phyloP scores from a whole-genome alignment of 257 asterid species.

The Nicotiana tomentosiformis region DNA sequence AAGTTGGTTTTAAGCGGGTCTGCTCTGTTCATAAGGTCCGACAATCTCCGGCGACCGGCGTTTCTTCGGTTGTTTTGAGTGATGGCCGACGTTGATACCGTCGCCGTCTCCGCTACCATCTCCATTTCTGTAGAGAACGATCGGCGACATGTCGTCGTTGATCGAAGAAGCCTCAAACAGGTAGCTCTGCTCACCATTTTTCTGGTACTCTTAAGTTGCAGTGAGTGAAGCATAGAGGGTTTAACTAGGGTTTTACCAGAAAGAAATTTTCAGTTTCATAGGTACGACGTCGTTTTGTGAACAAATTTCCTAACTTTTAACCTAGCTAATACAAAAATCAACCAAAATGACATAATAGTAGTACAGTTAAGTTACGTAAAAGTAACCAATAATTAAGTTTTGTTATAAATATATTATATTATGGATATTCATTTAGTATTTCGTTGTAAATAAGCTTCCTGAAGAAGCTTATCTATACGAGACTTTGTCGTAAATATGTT shows the following conservation, averaged over 20 bases:
- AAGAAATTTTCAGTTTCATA: background rate
- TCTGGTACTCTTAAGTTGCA: background rate
- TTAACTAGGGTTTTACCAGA: background rate
- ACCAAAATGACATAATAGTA: background rate
- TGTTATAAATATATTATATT: too few relatives aligned
- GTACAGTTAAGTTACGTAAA: too few relatives aligned
- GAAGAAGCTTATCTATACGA: too few relatives aligned
- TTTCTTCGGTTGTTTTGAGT: constrained; percentile 10
- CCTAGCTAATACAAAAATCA: background rate
- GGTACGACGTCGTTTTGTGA: background rate
- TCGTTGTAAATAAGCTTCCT: too few relatives aligned
- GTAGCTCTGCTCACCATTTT: constrained; percentile 6
- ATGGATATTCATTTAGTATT: too few relatives aligned
- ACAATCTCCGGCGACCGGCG: constrained; percentile 22
- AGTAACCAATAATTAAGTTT: too few relatives aligned
- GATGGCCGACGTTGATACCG: constrained; percentile 14
- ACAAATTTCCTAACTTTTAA: too few relatives aligned
- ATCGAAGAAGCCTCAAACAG: constrained; percentile 4
- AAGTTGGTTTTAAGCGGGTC: constrained; percentile 19
- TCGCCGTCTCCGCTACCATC: background rate
- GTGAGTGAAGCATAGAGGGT: background rate
- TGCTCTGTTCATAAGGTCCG: constrained; percentile 14
- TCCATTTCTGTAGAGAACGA: background rate
- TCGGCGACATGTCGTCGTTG: background rate
- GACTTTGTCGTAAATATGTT: too few relatives aligned